Evolutionary conservation across 1,284 basidiomycete species (phyloP).

Genomic region (Fomitopsis pinicola): DNA sequence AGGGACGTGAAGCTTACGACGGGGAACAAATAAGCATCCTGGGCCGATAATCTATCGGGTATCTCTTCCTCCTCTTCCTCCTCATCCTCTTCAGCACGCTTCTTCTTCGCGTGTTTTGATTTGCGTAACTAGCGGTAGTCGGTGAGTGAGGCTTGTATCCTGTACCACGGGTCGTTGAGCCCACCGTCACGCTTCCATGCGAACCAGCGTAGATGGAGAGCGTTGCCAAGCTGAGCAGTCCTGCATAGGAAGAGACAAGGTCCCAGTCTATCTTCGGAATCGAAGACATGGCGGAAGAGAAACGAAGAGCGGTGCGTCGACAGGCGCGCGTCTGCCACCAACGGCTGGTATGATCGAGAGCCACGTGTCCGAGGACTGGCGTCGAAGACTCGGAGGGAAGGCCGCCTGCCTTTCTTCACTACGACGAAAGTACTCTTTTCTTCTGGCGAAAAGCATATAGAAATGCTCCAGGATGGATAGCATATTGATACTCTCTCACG

Average conservation of each 20-base stretch:
- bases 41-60: constrained; percentile 55
- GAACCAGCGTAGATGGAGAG: constrained; percentile 65
- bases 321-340: neutral
- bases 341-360: neutral
- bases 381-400: neutral
- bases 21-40: constrained; percentile 76
- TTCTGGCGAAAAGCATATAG: too few species aligned
- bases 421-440: too few species aligned
- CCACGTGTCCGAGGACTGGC: neutral
- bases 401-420: neutral
- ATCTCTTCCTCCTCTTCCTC: constrained; percentile 46
- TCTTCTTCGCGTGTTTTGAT: constrained; percentile 12
- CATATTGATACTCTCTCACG: too few species aligned
- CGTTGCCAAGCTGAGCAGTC: constrained; percentile 58
- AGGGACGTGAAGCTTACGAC: constrained; percentile 42
- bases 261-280: constrained; percentile 41
- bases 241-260: constrained; percentile 61
- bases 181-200: constrained; percentile 60
- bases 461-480: too few species aligned
- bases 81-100: constrained; percentile 32
- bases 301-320: neutral
- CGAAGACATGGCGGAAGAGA: constrained; percentile 9
- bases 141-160: neutral
- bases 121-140: constrained; percentile 25
- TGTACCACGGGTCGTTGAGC: constrained; percentile 19